A percentile compares a stretch with the other conserved stretches of the same genome.
phyloP scores from a whole-genome alignment of 768 basidiomycete genomes.

The Tephrocybe sp. region DNA sequence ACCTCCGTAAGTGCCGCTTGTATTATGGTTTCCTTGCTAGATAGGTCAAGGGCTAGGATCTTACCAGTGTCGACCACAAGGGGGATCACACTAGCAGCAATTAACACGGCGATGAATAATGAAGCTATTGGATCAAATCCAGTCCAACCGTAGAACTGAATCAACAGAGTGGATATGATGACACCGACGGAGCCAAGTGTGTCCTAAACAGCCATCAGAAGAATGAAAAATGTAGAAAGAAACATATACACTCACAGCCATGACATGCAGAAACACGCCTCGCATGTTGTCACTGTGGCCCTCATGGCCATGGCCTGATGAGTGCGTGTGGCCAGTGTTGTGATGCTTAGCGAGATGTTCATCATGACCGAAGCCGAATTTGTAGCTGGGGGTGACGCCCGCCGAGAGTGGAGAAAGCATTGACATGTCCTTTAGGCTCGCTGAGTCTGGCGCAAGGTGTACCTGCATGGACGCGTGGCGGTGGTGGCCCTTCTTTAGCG shows the following conservation, averaged over 20 bases:
- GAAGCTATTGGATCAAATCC: constrained; percentile 98
- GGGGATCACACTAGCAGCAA: constrained; percentile 93
- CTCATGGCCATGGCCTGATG: constrained; percentile 61
- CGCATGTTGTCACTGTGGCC: constrained; percentile 99
- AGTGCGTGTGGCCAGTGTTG: constrained; percentile 40
- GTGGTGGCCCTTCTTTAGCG: constrained; percentile 34
- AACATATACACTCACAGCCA: constrained; percentile 62
- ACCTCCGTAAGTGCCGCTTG: constrained; percentile 65
- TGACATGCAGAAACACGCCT: constrained; percentile 95
- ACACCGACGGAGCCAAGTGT: constrained; percentile 97
- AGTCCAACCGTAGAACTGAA: constrained; percentile 96
- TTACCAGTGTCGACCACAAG: constrained; percentile 92
- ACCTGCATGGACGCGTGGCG: constrained; percentile 40
- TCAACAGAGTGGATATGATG: constrained; percentile 93
- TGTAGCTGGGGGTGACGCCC: constrained; percentile 60
- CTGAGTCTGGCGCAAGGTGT: constrained; percentile 18
- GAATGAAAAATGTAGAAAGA: background rate
- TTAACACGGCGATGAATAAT: constrained; percentile 91
- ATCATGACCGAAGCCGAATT: constrained; percentile 46
- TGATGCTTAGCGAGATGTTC: constrained; percentile 49
- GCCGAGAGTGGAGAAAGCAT: constrained; percentile 21
- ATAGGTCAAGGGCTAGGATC: constrained; percentile 83
- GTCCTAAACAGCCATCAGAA: constrained; percentile 48
- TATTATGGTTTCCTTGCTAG: constrained; percentile 54
- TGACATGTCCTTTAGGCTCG: constrained; percentile 11